Conservation (phyloP, 2,329 filamentous ascomycete genomes). For the Botrytis squamosa region DNA sequence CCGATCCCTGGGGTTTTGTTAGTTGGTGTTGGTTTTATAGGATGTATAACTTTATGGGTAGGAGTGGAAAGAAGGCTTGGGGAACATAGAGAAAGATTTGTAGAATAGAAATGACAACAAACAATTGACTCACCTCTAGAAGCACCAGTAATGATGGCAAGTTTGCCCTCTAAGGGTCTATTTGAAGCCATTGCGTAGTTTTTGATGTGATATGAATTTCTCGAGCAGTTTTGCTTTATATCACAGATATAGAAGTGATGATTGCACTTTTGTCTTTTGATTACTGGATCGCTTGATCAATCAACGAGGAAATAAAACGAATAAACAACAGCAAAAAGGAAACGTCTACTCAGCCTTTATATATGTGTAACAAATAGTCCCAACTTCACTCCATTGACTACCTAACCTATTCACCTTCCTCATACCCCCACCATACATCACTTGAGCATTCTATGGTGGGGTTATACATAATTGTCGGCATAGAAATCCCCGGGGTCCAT, state of each 20-base stretch:
- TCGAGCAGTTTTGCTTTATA: background rate
- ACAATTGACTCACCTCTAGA: conserved; percentile 60
- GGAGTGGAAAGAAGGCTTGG: background rate
- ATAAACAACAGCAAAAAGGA: background rate
- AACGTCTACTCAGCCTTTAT: background rate
- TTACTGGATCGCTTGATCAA: background rate
- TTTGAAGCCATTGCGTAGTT: conserved; percentile 23
- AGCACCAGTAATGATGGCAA: conserved; percentile 76
- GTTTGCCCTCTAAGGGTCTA: conserved; percentile 63
- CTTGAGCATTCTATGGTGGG: conserved; percentile 8
- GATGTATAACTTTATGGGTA: background rate
- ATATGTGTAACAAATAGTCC: background rate
- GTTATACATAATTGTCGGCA: conserved; percentile 3
- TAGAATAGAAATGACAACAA: background rate
- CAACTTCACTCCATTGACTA: background rate
- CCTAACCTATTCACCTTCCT: background rate
- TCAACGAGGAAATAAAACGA: background rate
- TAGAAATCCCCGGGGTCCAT: background rate
- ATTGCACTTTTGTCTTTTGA: background rate
- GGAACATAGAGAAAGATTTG: background rate
- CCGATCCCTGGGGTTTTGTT: conserved; percentile 64
- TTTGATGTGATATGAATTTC: conserved; percentile 13
- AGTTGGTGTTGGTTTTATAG: conserved; percentile 2
- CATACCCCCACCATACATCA: background rate
- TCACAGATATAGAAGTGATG: background rate